Evolutionary conservation across 345 rosid species (phyloP).

Genomic region (Boechera stricta): DNA sequence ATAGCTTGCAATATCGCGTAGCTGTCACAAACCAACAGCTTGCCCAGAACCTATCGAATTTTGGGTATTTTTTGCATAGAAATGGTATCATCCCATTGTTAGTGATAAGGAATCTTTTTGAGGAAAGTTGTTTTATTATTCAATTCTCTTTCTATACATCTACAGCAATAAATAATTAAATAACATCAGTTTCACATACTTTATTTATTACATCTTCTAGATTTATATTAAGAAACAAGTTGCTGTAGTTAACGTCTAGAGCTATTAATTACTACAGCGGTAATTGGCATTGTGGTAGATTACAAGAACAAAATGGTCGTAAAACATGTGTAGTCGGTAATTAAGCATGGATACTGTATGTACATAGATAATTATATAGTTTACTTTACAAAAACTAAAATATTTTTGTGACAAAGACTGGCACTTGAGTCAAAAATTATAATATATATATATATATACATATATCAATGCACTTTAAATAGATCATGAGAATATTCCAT

Average conservation of each 20-base stretch:
- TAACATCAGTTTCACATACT: conserved; percentile 23
- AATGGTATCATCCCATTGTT: conserved; percentile 49
- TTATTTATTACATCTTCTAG: conserved; percentile 25
- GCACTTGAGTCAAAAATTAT: conserved; percentile 24
- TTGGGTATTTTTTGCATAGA: conserved; percentile 42
- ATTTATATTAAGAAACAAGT: neutral
- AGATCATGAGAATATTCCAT: conserved; percentile 38
- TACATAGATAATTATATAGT: conserved; percentile 2
- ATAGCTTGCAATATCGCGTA: conserved; percentile 47
- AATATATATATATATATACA: neutral
- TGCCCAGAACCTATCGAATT: conserved; percentile 46
- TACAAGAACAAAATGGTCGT: conserved; percentile 35
- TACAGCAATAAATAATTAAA: conserved; percentile 19
- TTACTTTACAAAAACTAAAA: neutral
- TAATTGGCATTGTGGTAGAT: conserved; percentile 28
- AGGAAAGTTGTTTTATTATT: conserved; percentile 47
- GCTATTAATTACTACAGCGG: conserved; percentile 19
- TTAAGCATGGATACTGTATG: conserved; percentile 15
- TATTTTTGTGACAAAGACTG: conserved; percentile 25
- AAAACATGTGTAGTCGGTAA: conserved; percentile 39
- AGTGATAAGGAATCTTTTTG: conserved; percentile 49
- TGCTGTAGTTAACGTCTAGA: conserved; percentile 21
- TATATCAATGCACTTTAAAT: conserved; percentile 10
- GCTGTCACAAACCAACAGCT: conserved; percentile 50
- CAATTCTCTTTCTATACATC: conserved; percentile 31